Percentiles rank a stretch among this genome's conserved stretches.
phyloP scores from a whole-genome alignment of 345 rosid genomes.

The Citrus inodora region DNA sequence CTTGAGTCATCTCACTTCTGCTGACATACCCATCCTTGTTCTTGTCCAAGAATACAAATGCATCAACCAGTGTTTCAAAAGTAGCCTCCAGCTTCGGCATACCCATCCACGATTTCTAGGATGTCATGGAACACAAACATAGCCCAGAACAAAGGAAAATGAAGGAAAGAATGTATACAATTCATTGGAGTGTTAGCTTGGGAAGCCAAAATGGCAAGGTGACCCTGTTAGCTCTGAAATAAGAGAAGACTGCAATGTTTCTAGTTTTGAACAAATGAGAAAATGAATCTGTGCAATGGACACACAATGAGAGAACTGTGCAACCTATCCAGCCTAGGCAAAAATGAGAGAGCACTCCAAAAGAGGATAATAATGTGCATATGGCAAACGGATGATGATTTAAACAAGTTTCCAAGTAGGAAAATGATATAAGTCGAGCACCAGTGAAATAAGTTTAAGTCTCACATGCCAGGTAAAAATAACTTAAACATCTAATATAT shows the following conservation, averaged over 20 bases:
- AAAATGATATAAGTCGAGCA: not conserved
- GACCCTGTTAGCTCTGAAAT: not conserved
- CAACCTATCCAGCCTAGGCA: not conserved
- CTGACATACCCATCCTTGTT: constrained; percentile 87
- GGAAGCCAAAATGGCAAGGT: not conserved
- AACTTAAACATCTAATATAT: not conserved
- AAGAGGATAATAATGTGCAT: not conserved
- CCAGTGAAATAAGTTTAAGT: not conserved
- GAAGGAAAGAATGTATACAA: not conserved
- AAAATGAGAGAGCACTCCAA: not conserved
- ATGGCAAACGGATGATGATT: not conserved
- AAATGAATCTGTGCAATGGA: not conserved
- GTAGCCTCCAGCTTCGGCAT: constrained; percentile 81
- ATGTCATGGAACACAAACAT: constrained; percentile 41
- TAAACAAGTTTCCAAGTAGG: not conserved
- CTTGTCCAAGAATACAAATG: constrained; percentile 86
- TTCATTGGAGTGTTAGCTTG: not conserved
- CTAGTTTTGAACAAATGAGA: not conserved
- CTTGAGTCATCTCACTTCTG: constrained; percentile 83
- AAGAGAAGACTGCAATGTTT: no score
- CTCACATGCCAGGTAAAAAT: constrained; percentile 1
- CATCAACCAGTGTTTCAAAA: constrained; percentile 76
- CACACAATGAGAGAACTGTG: not conserved
- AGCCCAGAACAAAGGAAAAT: not conserved
- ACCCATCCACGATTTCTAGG: constrained; percentile 61